These are phyloP conservation scores for Termitomyces heimii DNA, from an alignment of 768 basidiomycete genomes.

Conservation along the genomic window DNA sequence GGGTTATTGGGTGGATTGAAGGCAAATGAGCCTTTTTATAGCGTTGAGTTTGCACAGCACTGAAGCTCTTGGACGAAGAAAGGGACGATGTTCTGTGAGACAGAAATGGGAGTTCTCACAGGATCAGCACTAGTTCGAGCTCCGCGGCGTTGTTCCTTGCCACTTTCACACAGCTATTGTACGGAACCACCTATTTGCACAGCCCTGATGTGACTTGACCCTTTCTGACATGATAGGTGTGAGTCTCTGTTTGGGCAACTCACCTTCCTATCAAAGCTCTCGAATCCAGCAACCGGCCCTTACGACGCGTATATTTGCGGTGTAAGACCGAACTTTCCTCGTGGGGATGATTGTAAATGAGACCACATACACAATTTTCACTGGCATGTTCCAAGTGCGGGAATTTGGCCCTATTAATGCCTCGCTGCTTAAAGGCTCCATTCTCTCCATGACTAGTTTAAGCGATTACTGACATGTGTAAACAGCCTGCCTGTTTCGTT, in stretches of 20 bases:
- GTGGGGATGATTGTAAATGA: no score
- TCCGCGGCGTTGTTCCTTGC: not conserved
- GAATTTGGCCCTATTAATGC: not conserved
- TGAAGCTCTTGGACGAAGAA: not conserved
- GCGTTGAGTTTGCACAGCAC: constrained; percentile 2
- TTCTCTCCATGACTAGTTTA: no score
- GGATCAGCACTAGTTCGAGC: not conserved
- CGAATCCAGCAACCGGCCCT: no score
- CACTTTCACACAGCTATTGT: not conserved
- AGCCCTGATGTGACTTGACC: not conserved
- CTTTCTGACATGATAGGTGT: not conserved
- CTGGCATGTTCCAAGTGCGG: not conserved
- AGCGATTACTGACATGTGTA: not conserved
- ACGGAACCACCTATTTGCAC: not conserved
- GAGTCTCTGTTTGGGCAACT: not conserved
- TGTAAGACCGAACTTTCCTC: not conserved
- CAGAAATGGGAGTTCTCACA: not conserved
- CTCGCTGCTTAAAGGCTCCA: no score
- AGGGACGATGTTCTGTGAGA: not conserved
- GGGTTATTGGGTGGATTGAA: not conserved
- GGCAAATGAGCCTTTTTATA: constrained; percentile 9
- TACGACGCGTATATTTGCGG: no score
- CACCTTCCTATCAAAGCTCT: not conserved
- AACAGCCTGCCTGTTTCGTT: no score
- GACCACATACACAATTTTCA: no score